phyloP scores from a whole-genome alignment of 2,329 filamentous ascomycete species.

The Pseudogymnoascus sp. region DNA sequence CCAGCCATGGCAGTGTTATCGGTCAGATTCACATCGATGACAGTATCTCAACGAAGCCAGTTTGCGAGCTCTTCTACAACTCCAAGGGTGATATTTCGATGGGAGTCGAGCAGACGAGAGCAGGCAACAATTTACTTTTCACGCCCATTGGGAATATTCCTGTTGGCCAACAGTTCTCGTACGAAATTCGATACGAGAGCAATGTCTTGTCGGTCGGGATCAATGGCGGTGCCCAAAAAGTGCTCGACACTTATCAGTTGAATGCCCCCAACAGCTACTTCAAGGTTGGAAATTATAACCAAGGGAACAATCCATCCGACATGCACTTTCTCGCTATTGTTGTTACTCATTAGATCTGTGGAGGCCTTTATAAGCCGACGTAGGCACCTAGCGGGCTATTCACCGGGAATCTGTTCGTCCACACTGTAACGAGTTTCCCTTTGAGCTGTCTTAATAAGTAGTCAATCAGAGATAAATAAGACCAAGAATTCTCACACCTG shows the following conservation, averaged over 20 bases:
- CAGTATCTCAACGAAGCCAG: slow-evolving; percentile 32
- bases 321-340: slow-evolving; percentile 16
- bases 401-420: background rate
- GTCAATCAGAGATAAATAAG: background rate
- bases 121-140: slow-evolving; percentile 27
- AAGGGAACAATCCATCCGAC: slow-evolving; percentile 25
- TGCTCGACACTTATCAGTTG: slow-evolving; percentile 26
- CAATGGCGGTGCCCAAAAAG: slow-evolving; percentile 24
- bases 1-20: slow-evolving; percentile 32
- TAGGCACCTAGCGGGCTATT: background rate
- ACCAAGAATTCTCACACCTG: background rate
- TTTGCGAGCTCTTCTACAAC: slow-evolving; percentile 35
- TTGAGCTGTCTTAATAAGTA: background rate
- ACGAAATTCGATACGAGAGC: slow-evolving; percentile 33
- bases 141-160: slow-evolving; percentile 29
- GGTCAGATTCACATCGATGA: slow-evolving; percentile 36
- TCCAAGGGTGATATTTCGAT: slow-evolving; percentile 29
- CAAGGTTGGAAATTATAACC: slow-evolving; percentile 35
- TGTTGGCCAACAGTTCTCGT: slow-evolving; percentile 30
- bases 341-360: background rate
- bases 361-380: too few species aligned
- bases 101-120: slow-evolving; percentile 33
- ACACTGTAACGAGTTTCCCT: background rate
- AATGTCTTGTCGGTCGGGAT: slow-evolving; percentile 29
- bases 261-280: slow-evolving; percentile 31